A percentile compares a stretch with the other conserved stretches of the same genome.
phyloP scores from a whole-genome alignment of 2,329 filamentous ascomycete genomes.

The Emydomyces testavorans region DNA sequence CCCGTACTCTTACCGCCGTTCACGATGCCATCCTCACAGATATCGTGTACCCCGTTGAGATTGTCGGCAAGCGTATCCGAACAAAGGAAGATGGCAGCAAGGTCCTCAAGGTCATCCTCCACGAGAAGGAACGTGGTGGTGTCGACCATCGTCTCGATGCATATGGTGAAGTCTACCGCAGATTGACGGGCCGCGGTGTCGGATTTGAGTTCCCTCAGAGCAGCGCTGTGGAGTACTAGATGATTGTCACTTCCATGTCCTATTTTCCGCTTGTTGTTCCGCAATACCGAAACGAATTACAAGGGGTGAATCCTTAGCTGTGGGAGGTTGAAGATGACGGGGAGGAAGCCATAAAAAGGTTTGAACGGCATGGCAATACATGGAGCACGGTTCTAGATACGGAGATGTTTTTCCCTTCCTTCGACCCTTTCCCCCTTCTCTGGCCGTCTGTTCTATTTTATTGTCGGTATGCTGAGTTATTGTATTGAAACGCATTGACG shows the following conservation, averaged over 20 bases:
- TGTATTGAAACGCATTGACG: conserved; percentile 12
- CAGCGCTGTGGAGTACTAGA: conserved; percentile 68
- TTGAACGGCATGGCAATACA: conserved; percentile 11
- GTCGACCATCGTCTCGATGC: conserved; percentile 99
- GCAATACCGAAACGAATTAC: not conserved
- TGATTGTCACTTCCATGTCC: conserved; percentile 9
- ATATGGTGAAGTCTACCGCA: conserved; percentile 99
- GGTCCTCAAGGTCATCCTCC: conserved; percentile 95
- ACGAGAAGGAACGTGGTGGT: conserved; percentile 99
- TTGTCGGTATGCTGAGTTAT: conserved; percentile 6
- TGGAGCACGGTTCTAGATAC: conserved; percentile 12
- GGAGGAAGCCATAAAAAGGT: conserved; percentile 11
- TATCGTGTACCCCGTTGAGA: conserved; percentile 99
- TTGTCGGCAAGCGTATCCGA: conserved; percentile 96
- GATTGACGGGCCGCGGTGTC: conserved; percentile 90
- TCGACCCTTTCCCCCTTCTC: not conserved
- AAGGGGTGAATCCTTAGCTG: not conserved
- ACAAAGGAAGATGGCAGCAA: conserved; percentile 99
- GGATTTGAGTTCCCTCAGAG: conserved; percentile 97
- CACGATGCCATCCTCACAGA: conserved; percentile 97
- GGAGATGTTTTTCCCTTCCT: conserved; percentile 9
- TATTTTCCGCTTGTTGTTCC: conserved; percentile 10
- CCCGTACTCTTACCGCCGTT: conserved; percentile 93
- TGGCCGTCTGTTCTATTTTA: conserved; percentile 10
- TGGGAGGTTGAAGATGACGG: conserved; percentile 1